Evolutionary conservation across 192 early-diverging fungal species (phyloP).

Genomic region (Chytriomyces confervae): DNA sequence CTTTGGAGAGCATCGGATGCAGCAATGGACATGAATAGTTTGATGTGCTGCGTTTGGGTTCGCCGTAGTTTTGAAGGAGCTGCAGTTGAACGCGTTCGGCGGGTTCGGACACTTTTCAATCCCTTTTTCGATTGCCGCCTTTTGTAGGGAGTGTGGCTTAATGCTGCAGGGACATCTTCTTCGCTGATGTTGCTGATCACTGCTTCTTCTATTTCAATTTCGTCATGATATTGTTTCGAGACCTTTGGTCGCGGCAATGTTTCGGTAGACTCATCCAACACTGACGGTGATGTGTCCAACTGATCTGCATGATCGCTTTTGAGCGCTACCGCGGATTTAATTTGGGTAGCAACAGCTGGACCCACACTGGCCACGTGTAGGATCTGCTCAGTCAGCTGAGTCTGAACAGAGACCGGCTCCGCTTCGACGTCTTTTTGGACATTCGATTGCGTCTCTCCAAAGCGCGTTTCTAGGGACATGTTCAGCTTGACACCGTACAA

Average conservation of each 20-base stretch:
- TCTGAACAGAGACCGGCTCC: neutral
- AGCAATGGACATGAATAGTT: constrained; percentile 39
- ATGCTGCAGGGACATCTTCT: too few species aligned
- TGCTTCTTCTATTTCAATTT: neutral
- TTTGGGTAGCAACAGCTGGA: constrained; percentile 6
- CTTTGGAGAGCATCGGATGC: constrained; percentile 38
- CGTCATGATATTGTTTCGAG: neutral
- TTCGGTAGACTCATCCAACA: neutral
- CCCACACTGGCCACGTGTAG: constrained; percentile 36
- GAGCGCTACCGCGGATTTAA: neutral
- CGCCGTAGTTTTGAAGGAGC: neutral
- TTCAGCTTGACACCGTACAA: constrained; percentile 18
- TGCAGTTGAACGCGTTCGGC: neutral
- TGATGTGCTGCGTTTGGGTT: neutral
- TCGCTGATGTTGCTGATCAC: neutral
- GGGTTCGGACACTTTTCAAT: neutral
- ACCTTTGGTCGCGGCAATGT: neutral
- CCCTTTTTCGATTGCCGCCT: too few species aligned
- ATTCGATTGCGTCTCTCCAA: neutral
- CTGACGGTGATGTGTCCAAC: neutral
- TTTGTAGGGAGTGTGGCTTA: too few species aligned
- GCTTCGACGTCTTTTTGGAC: neutral
- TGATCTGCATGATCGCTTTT: neutral
- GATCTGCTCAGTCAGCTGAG: constrained; percentile 29
- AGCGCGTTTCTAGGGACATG: neutral